These are phyloP conservation scores for Fusarium xyrophilum DNA, from an alignment of 2,329 filamentous ascomycete species.

Conservation along the genomic window DNA sequence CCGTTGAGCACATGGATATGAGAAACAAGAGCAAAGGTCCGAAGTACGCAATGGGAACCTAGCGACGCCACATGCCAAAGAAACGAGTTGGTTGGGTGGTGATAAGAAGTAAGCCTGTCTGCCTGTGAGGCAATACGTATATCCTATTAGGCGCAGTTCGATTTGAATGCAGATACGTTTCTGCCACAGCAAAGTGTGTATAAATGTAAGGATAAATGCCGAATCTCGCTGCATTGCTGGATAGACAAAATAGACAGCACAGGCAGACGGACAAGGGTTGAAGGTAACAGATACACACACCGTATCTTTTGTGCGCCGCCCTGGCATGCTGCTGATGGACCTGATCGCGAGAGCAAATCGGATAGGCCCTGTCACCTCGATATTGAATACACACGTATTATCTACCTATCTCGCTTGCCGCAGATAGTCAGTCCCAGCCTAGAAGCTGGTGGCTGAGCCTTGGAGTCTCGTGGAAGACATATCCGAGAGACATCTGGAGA, in stretches of 20 bases:
- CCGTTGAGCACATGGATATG: constrained; percentile 23
- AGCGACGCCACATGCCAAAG: constrained; percentile 38
- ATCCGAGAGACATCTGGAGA: constrained; percentile 20
- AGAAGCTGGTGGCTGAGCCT: constrained; percentile 4
- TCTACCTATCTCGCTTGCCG: constrained; percentile 34
- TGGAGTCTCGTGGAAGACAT: constrained; percentile 6
- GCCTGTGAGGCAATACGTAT: constrained; percentile 3
- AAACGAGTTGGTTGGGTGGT: constrained; percentile 16
- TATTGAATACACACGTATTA: constrained; percentile 21
- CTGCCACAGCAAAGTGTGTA: background rate
- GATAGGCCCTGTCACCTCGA: constrained; percentile 10
- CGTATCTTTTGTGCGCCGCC: constrained; percentile 37
- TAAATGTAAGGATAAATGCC: constrained; percentile 16
- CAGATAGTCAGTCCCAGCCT: constrained; percentile 17
- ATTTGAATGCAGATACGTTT: background rate
- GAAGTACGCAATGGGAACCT: constrained; percentile 29
- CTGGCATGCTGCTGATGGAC: constrained; percentile 23
- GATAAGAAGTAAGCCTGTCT: constrained; percentile 24
- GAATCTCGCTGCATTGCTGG: constrained; percentile 29
- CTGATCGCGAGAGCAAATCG: constrained; percentile 22
- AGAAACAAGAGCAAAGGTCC: background rate
- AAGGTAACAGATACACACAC: constrained; percentile 29
- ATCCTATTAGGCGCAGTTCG: constrained; percentile 12
- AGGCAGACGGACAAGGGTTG: constrained; percentile 3
- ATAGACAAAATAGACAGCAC: background rate